Percentiles rank a stretch among this genome's conserved stretches.
These are phyloP conservation scores for Aspergillus terreus DNA, from an alignment of 2,329 filamentous ascomycete species.

Conservation along the genomic window DNA sequence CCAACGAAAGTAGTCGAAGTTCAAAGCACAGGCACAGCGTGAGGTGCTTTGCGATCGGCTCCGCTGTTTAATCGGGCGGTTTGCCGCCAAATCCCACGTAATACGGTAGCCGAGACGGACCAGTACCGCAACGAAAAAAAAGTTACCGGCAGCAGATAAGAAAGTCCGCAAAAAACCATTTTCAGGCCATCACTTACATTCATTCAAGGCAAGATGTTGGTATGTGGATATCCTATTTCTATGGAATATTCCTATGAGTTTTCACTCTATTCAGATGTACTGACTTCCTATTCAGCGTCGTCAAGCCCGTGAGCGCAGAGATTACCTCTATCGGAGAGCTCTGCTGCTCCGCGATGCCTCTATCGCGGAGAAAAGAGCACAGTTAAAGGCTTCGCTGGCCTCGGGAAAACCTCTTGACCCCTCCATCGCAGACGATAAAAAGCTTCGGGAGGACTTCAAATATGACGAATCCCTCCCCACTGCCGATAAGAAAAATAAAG, in stretches of 20 bases:
- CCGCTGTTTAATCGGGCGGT: constrained; percentile 18
- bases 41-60: constrained; percentile 18
- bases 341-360: constrained; percentile 86
- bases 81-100: constrained; percentile 29
- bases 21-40: constrained; percentile 9
- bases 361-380: constrained; percentile 84
- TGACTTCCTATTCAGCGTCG: constrained; percentile 47
- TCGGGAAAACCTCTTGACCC: constrained; percentile 83
- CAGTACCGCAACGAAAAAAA: constrained; percentile 36
- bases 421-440: constrained; percentile 79
- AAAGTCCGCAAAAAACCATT: constrained; percentile 7
- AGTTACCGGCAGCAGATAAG: constrained; percentile 26
- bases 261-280: background rate
- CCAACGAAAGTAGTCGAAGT: constrained; percentile 19
- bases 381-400: constrained; percentile 80
- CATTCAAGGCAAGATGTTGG: constrained; percentile 25
- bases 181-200: constrained; percentile 3
- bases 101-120: constrained; percentile 21
- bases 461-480: constrained; percentile 83
- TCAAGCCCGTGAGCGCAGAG: constrained; percentile 73
- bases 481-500: constrained; percentile 61
- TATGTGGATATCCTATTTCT: constrained; percentile 13
- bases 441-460: constrained; percentile 80
- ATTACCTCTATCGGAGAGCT: constrained; percentile 88
- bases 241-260: background rate